Base-by-base conservation (phyloP, 169 alveolate genomes). In the Plasmodium chabaudi region DNA sequence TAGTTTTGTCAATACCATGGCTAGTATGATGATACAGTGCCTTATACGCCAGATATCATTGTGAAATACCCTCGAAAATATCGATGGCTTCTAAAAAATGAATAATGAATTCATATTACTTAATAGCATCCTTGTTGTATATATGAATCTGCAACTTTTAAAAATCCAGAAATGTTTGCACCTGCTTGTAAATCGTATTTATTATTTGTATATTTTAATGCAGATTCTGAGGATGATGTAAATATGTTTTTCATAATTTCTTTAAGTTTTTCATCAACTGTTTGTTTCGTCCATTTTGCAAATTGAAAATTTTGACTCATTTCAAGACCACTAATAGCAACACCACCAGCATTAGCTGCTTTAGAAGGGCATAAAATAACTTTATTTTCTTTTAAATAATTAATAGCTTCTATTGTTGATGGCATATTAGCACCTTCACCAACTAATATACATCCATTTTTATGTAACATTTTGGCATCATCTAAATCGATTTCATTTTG, bases 271-370 rank as follows among this genome's bases (percentile, higher is more conserved):
- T 51, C 84, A 59, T 93, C 96, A 9, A 95, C 97, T 42, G 84
- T 95, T 56, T 94, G 96, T 56, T 94, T 92, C 10, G 92, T 87
- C 97, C 97, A 95, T 63, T 75, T 53, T 1, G 92, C 21, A 10
- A 94, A 91, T 87, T 89, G 94, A 46, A 95, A 92, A 88, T 95
- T 94, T 86, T 95, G 98, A 27, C 95, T 75, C 98, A 95, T 95
- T 63, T 95, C 98, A 21, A 95, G 87, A 9, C 97, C 98, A 65
- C 97, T 94, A 42, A 94, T 96, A 46, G 97, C 96, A 19, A 95
- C 98, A 2, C 98, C 98, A 6, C 98, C 98, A 19, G 98, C 98
- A 86, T 95, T 95, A 1, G 98, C 96, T 12, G 98, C 98, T 72
- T 95, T 95, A 1, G 95, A 95, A 1, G 98, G 98, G n/a, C 97